Conservation (phyloP, 768 basidiomycete genomes). For the Termitomyces sp. region DNA sequence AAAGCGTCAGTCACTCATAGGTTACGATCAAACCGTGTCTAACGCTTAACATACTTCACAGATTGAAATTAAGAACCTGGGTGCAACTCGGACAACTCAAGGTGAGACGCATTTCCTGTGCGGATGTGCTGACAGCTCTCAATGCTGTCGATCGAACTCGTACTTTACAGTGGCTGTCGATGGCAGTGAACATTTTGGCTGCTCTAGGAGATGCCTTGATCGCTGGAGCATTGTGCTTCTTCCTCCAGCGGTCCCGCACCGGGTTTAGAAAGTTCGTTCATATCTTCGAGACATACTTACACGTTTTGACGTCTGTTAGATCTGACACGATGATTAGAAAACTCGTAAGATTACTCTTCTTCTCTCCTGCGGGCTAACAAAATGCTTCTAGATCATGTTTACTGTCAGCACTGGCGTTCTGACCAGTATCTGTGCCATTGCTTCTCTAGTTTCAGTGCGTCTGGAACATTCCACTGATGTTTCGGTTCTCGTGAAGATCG, state of each 20-base stretch:
- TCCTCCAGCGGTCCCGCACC: constrained; percentile 44
- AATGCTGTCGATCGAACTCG: neutral
- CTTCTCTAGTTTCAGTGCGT: constrained; percentile 34
- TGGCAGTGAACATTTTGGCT: constrained; percentile 49
- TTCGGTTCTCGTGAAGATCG: neutral
- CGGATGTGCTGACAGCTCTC: constrained; percentile 1
- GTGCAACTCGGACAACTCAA: constrained; percentile 37
- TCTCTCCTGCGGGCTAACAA: neutral
- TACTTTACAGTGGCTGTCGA: constrained; percentile 39
- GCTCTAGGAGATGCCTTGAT: constrained; percentile 46
- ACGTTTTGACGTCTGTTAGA: constrained; percentile 16
- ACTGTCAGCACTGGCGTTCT: constrained; percentile 35
- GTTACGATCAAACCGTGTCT: neutral
- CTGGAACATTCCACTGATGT: neutral
- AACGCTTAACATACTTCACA: constrained; percentile 16
- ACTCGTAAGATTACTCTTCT: constrained; percentile 14
- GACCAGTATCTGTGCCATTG: constrained; percentile 36
- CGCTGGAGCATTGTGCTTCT: constrained; percentile 40
- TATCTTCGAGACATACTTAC: constrained; percentile 2
- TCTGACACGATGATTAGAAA: constrained; percentile 41
- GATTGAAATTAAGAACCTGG: constrained; percentile 39
- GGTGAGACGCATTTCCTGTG: constrained; percentile 18
- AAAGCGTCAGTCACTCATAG: constrained; percentile 31
- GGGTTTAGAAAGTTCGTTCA: constrained; percentile 42
- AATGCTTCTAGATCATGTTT: constrained; percentile 27